Conservation (phyloP, 805 yeast genomes). For the Saturnispora mendoncae region DNA sequence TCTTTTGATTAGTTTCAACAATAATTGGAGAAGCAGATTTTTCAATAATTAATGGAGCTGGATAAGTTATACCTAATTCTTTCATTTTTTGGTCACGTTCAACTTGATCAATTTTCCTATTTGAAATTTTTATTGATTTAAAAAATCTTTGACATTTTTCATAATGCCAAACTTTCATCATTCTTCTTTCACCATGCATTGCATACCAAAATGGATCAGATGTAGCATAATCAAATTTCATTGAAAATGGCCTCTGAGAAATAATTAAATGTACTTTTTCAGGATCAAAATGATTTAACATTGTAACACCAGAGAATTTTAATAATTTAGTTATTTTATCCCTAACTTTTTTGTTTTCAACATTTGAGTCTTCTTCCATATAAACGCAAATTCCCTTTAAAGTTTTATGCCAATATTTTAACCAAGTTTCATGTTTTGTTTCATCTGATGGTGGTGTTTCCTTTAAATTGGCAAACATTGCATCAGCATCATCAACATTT, state of each 20-base stretch:
- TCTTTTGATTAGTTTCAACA: neutral
- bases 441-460: slow-evolving; percentile 31
- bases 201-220: slow-evolving; percentile 38
- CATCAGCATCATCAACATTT: slow-evolving; percentile 9
- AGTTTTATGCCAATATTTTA: slow-evolving; percentile 42
- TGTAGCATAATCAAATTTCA: slow-evolving; percentile 30
- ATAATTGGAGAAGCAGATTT: slow-evolving; percentile 7
- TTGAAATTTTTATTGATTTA: slow-evolving; percentile 38
- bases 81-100: slow-evolving; percentile 14
- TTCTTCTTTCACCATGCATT: slow-evolving; percentile 31
- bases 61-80: slow-evolving; percentile 6
- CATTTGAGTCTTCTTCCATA: slow-evolving; percentile 36
- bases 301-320: slow-evolving; percentile 39
- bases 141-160: slow-evolving; percentile 49
- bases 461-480: slow-evolving; percentile 27
- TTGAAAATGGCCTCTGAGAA: slow-evolving; percentile 35
- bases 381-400: slow-evolving; percentile 39
- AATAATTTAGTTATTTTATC: slow-evolving; percentile 37
- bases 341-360: slow-evolving; percentile 28
- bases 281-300: slow-evolving; percentile 39
- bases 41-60: slow-evolving; percentile 6
- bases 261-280: slow-evolving; percentile 37
- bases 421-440: slow-evolving; percentile 40
- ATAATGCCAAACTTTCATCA: slow-evolving; percentile 50
- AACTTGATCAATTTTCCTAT: slow-evolving; percentile 29